Base-by-base conservation (phyloP, 2,329 filamentous ascomycete species). In the Juglanconis oblonga region DNA sequence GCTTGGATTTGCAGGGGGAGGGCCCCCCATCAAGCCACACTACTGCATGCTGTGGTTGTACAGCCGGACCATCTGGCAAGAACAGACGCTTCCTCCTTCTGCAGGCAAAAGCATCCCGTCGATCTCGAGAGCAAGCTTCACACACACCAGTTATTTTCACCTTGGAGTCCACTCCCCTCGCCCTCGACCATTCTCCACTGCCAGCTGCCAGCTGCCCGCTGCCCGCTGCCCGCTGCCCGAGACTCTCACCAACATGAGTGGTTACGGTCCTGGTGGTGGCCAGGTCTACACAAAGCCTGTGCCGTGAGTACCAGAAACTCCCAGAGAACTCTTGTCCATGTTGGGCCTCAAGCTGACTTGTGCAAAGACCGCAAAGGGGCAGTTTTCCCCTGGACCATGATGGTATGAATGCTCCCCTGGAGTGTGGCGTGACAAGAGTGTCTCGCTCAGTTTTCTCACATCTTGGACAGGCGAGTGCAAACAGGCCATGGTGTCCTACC, bases 341-440 rank as follows among this genome's bases (percentile, higher is more conserved):
- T 54, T 31, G 17, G 24, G 14, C 4, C 9, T n/a, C 24, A 33
- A 31, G 47, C 62, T 63, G 5, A 62, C 38, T 8, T 5, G 29
- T 42, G 10, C 40, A 3, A 36, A 95, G 91, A 59, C 94, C 94
- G 5, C 90, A 97, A 73, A 87, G 93, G 68, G 94, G 94, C 58
- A 96, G 91, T 69, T 98, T 98, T 71, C 94, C 94, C n/a, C 86
- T 98, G 58, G 94, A 98, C 74, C 93, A 97, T 69, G 92, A 97
- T 74, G 92, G 79, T 79, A 68, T 66, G 75, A 9, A 51, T 42
- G 17, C 32, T 11, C 54, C 31, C 33, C 13, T 42, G 14, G 14
- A n/a, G 32, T 11, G 44, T n/a, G 5, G 13, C 9, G 5, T 13
- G 14, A 33, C 10, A 17, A 14, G 5, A 31, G 32, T 13, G 38